Base-by-base conservation (phyloP, 352 stramenopile species). In the Thalassiosira mediterranea region DNA sequence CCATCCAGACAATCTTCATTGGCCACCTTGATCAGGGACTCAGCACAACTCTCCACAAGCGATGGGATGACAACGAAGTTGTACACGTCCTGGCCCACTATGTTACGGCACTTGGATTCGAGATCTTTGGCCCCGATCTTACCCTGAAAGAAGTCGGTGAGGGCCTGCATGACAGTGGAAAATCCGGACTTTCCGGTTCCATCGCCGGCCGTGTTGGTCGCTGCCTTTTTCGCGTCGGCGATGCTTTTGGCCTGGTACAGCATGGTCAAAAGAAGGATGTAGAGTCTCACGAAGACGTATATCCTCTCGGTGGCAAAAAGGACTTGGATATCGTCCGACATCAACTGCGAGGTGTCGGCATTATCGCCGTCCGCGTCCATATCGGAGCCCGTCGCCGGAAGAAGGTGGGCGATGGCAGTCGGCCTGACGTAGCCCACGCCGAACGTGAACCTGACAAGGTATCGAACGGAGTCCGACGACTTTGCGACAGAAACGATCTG, bases 261-360 rank as follows among this genome's bases (percentile, higher is more conserved):
- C 60, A 92, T 70, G 5, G 70, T 84, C 32, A 83, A 68, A 13
- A 94, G 65, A 3, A 82, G 66, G 47, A 72, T 79, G 66, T 87
- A 91, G 13, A 88, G 68, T 10, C 88, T 76, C 53, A 94, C 56
- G 25, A 90, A 90, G 0, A 92, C 17, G 61, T 91, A 94, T 23
- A 91, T 86, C 13, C 69, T 83, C 49, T 91, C 73, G 0, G 86
- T 89, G 7, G 72, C 84, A 67, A 91, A 92, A 21, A 91, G 59
- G 11, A 90, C 53, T 60, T 90, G 80, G 57, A 80, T 86, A 31
- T 80, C 78, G 23, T 84, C 61, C 37, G 72, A 29, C 62, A 78
- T 73, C 10, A 88, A 68, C 15, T 74, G 17, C 26, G 65, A 47
- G 58, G 47, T 25, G 19, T 74, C 15, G 37, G 46, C 42, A 34